A percentile compares a stretch with the other conserved stretches of the same genome.
Conservation (phyloP, 2,329 filamentous ascomycete genomes). For the Eurotiales sp. region DNA sequence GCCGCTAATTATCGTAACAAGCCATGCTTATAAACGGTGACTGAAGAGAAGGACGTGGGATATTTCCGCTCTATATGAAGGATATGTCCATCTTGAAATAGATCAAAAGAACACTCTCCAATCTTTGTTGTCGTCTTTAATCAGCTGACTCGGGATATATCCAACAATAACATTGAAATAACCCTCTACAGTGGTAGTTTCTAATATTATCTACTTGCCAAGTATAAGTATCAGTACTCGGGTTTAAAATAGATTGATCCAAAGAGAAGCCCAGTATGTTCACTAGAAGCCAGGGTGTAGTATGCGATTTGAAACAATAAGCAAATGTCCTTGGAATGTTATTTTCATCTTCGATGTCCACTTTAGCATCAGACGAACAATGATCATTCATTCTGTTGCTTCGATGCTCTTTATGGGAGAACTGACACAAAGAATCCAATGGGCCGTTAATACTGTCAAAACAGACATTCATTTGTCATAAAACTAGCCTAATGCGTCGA, state of each 20-base stretch:
- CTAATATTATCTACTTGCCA: background rate
- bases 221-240: background rate
- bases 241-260: too few species aligned
- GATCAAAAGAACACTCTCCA: too few species aligned
- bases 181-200: background rate
- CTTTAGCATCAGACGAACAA: background rate
- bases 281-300: too few species aligned
- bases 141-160: too few species aligned
- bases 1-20: background rate
- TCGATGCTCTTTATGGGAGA: background rate
- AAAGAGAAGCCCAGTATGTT: too few species aligned
- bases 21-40: constrained; percentile 5
- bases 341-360: background rate
- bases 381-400: background rate
- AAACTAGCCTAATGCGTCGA: too few species aligned
- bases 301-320: background rate
- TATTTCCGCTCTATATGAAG: too few species aligned
- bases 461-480: background rate
- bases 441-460: background rate
- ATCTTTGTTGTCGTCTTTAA: too few species aligned
- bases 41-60: too few species aligned
- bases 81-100: background rate
- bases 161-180: background rate
- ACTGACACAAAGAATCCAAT: background rate
- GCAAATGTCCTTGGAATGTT: too few species aligned